Percentiles rank a stretch among this genome's conserved stretches.
Evolutionary conservation across 805 yeast genomes (phyloP).

Genomic region (Vanderwaltozyma yarrowii): DNA sequence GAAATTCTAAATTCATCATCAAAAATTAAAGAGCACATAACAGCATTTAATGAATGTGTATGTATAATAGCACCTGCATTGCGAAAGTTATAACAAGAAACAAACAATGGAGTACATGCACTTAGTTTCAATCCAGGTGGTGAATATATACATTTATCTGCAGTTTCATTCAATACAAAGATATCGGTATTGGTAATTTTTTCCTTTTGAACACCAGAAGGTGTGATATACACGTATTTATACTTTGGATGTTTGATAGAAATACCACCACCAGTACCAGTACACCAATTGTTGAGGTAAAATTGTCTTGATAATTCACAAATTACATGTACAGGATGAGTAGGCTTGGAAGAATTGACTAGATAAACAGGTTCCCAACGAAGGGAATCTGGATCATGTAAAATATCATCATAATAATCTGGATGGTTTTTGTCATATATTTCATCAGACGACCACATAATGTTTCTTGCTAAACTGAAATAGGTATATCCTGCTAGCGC

Average conservation of each 20-base stretch:
- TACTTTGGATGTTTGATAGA: slow-evolving; percentile 44
- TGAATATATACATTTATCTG: slow-evolving; percentile 41
- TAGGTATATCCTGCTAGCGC: too few relatives aligned
- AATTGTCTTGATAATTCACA: slow-evolving; percentile 72
- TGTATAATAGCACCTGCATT: slow-evolving; percentile 89
- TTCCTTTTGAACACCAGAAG: slow-evolving; percentile 95
- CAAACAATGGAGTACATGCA: slow-evolving; percentile 85
- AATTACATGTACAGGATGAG: slow-evolving; percentile 76
- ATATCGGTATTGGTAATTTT: slow-evolving; percentile 71
- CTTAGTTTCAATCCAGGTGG: slow-evolving; percentile 74
- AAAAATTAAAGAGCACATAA: slow-evolving; percentile 62
- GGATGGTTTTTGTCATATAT: too few relatives aligned
- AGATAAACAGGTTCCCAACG: slow-evolving; percentile 15
- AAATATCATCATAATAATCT: neutral
- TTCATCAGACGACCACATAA: too few relatives aligned
- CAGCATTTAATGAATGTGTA: slow-evolving; percentile 87
- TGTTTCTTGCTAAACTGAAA: too few relatives aligned
- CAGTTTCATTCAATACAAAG: slow-evolving; percentile 54
- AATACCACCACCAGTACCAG: slow-evolving; percentile 96
- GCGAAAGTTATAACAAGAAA: slow-evolving; percentile 57
- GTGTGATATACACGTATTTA: slow-evolving; percentile 63
- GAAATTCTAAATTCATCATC: slow-evolving; percentile 64
- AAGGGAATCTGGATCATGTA: slow-evolving; percentile 1
- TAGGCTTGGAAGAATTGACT: slow-evolving; percentile 35
- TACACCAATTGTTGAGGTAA: slow-evolving; percentile 79